Evolutionary conservation across 148 eudicot genomes (phyloP), one percentile per base, ranked within the genome.

Genomic region (Vaccinium macrocarpon): DNA sequence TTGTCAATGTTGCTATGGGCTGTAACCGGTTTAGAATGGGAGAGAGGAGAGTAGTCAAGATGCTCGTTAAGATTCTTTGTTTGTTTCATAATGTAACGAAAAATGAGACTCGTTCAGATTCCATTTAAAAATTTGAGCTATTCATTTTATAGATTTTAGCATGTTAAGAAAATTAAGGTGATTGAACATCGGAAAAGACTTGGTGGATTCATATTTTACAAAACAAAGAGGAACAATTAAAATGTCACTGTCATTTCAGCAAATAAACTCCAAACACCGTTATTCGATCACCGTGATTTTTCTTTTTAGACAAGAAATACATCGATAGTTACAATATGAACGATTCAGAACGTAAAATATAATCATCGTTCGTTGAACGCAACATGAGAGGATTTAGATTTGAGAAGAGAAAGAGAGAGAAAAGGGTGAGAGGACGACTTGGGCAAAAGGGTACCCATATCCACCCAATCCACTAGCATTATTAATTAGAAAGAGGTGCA

Each of bases 401-500:
- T 5, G 15, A 1, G 59, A 18, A 13, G 55, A n/a, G 16, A 50
- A 56, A 76, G 79, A 76, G 56, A 27, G 29, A 77, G 38, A 35
- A 35, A 35, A 32, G 6, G 80, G 14, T 51, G 27, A 51, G 71
- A 79, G 49, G 79, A 29, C 62, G 21, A 84, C 46, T 12, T 77
- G 50, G 56, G 77, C 62, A 16, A 27, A 49, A n/a, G 85, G 81
- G 18, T 46, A 48, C 42, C 79, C 16, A 55, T 19, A 16, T 73
- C 52, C 51, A 57, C 82, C 62, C 19, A 51, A 7, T 52, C 74
- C 71, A 66, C 32, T 8, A 78, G 21, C 46, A 57, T 83, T n/a
- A 83, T 82, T 57, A 83, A 79, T 55, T 50, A n/a, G 7, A 48
- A 74, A 56, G 81, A 66, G 77, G 76, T 81, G 83, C 76, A 80